phyloP scores from a whole-genome alignment of 1,139 yeast species.

The Meyerozyma carpophila region DNA sequence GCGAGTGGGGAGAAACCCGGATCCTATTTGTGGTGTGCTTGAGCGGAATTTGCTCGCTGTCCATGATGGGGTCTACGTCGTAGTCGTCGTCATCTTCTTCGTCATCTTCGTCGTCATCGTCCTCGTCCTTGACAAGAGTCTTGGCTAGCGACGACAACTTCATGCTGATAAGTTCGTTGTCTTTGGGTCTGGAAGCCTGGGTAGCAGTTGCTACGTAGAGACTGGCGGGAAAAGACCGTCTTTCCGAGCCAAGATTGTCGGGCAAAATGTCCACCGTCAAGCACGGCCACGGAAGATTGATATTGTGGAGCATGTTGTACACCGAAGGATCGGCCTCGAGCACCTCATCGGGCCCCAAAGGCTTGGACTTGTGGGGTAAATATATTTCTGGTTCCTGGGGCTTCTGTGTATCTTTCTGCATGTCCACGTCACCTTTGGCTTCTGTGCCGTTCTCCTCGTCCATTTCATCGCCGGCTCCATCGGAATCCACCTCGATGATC shows the following conservation, averaged over 20 bases:
- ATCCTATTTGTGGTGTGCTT: constrained; percentile 85
- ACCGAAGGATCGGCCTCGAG: constrained; percentile 95
- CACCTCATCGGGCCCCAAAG: constrained; percentile 92
- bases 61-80: constrained; percentile 78
- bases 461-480: constrained; percentile 56
- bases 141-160: constrained; percentile 78
- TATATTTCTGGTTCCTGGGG: constrained; percentile 46
- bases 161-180: constrained; percentile 81
- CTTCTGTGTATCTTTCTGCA: constrained; percentile 17
- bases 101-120: constrained; percentile 58
- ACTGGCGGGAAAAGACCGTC: constrained; percentile 87
- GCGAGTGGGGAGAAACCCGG: constrained; percentile 76
- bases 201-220: constrained; percentile 87
- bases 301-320: constrained; percentile 93
- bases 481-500: constrained; percentile 70
- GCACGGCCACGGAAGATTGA: constrained; percentile 96
- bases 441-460: constrained; percentile 25
- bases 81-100: constrained; percentile 60
- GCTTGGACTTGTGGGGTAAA: constrained; percentile 82
- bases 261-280: constrained; percentile 85
- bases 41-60: constrained; percentile 71
- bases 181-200: constrained; percentile 83
- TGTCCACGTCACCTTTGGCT: constrained; percentile 23
- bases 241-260: constrained; percentile 79
- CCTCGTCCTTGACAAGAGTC: constrained; percentile 79